A percentile compares a stretch with the other conserved stretches of the same genome.
Evolutionary conservation across 176 grass and related monocot genomes (phyloP).

Genomic region (Lolium perenne): DNA sequence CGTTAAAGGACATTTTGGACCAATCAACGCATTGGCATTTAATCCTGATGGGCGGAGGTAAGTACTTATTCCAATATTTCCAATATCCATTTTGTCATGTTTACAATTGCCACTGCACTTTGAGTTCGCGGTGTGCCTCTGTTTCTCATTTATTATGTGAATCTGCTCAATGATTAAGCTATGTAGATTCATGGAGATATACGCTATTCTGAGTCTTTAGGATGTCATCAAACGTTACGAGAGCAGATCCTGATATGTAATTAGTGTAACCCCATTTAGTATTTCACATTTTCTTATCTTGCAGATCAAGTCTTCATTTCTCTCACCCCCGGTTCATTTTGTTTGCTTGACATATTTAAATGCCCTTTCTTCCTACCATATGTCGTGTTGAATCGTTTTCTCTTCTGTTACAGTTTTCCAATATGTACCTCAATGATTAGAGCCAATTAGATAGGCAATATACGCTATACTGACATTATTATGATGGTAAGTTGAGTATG

Average conservation of each 20-base stretch:
- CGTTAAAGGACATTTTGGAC: slow-evolving; percentile 96
- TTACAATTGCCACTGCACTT: background rate
- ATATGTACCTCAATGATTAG: slow-evolving; percentile 49
- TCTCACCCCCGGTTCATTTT: background rate
- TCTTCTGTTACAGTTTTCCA: background rate
- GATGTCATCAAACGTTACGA: slow-evolving; percentile 34
- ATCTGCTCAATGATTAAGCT: slow-evolving; percentile 47
- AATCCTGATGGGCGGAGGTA: slow-evolving; percentile 96
- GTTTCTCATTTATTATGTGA: slow-evolving; percentile 10
- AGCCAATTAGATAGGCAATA: slow-evolving; percentile 51
- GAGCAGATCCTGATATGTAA: slow-evolving; percentile 25
- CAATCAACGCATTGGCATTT: slow-evolving; percentile 87
- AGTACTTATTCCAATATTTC: background rate
- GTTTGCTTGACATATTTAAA: background rate
- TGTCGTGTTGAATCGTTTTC: background rate
- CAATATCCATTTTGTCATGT: background rate
- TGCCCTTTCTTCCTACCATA: background rate
- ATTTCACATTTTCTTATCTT: background rate
- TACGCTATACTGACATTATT: slow-evolving; percentile 51
- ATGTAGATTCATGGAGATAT: slow-evolving; percentile 44
- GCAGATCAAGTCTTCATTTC: background rate
- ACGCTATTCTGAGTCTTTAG: slow-evolving; percentile 52
- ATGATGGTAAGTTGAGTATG: slow-evolving; percentile 46
- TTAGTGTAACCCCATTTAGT: background rate
- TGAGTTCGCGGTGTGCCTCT: background rate